Percentiles rank a stretch among this genome's conserved stretches.
Conservation (phyloP, 2,329 filamentous ascomycete species). For the Trichophaea hybrida region DNA sequence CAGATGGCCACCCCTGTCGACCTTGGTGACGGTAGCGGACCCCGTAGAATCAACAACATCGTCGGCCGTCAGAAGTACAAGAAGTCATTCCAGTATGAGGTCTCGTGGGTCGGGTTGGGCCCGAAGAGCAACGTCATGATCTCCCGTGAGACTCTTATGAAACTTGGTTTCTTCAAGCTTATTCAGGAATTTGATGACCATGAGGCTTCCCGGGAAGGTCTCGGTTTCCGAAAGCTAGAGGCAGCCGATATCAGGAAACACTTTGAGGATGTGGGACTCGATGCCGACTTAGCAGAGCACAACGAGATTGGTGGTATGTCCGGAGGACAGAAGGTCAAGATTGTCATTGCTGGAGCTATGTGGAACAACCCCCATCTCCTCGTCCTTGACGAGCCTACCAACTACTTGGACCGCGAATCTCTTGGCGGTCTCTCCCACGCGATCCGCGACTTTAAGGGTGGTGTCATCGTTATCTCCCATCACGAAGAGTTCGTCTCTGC, state of each 20-base stretch:
- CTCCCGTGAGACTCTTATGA: conserved; percentile 76
- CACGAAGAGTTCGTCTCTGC: conserved; percentile 98
- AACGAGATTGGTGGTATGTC: conserved; percentile 94
- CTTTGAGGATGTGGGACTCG: conserved; percentile 90
- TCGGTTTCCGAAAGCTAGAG: conserved; percentile 86
- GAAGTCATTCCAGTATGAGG: conserved; percentile 97
- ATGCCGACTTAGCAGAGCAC: conserved; percentile 97
- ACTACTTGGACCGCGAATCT: conserved; percentile 97
- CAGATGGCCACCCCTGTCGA: conserved; percentile 90
- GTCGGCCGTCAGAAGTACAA: conserved; percentile 98
- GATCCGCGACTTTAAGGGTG: conserved; percentile 94
- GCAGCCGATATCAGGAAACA: conserved; percentile 93
- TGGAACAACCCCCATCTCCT: conserved; percentile 98
- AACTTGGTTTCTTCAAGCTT: conserved; percentile 80
- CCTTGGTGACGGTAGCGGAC: conserved; percentile 64
- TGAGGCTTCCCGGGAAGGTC: conserved; percentile 94
- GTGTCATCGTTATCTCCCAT: conserved; percentile 98
- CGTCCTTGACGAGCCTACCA: conserved; percentile 95
- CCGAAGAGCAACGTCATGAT: conserved; percentile 90
- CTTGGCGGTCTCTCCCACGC: conserved; percentile 87
- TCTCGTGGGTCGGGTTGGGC: conserved; percentile 73
- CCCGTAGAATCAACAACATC: conserved; percentile 65
- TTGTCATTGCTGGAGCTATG: conserved; percentile 82
- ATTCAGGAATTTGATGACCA: conserved; percentile 98
- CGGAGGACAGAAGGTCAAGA: conserved; percentile 94